Evolutionary conservation across 2,329 filamentous ascomycete genomes (phyloP).

Genomic region (Cercospora sp.): DNA sequence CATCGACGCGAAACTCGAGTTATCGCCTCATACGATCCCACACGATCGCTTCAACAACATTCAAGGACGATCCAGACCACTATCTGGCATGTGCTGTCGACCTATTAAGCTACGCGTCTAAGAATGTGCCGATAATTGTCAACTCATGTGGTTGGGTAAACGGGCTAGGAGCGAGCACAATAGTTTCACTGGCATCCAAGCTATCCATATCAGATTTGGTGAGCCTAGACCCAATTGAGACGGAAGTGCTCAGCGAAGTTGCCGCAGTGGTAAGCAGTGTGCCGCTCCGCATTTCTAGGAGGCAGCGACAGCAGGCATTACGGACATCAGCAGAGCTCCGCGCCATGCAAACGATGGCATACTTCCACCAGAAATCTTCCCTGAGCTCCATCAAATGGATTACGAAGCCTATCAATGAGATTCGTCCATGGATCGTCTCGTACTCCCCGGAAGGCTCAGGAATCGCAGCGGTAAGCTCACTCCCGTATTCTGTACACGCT

Average conservation of each 20-base stretch:
- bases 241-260: constrained; percentile 43
- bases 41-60: constrained; percentile 63
- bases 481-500: neutral
- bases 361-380: constrained; percentile 59
- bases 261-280: constrained; percentile 3
- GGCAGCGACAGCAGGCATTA: constrained; percentile 55
- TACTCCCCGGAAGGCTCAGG: constrained; percentile 56
- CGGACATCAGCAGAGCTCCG: constrained; percentile 66
- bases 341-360: constrained; percentile 76
- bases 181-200: constrained; percentile 57
- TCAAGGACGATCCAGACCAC: constrained; percentile 65
- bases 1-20: constrained; percentile 18
- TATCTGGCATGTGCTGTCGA: constrained; percentile 66
- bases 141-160: constrained; percentile 76
- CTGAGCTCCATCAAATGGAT: constrained; percentile 47
- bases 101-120: constrained; percentile 57
- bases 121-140: constrained; percentile 61
- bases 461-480: constrained; percentile 52
- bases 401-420: constrained; percentile 55
- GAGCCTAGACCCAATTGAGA: constrained; percentile 67
- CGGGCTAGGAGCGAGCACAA: constrained; percentile 66
- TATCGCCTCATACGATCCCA: constrained; percentile 60
- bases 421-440: constrained; percentile 61
- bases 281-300: constrained; percentile 59
- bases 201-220: constrained; percentile 62